Conservation (phyloP, 192 early-diverging fungal species). For the Gorgonomyces haynaldii region DNA sequence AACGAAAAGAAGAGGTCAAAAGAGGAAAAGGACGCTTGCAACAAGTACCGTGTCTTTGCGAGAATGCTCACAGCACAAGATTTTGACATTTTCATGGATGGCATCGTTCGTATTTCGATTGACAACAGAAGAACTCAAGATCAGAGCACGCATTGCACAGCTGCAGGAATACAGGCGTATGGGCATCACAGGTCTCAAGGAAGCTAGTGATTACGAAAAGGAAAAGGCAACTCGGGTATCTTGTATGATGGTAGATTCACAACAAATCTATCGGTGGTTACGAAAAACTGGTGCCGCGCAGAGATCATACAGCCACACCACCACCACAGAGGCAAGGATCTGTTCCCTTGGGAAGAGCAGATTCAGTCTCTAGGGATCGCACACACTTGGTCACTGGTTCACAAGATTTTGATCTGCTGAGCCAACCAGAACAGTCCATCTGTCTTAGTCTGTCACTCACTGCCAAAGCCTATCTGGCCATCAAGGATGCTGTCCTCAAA, state of each 20-base stretch:
- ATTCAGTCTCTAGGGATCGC: slow-evolving; percentile 24
- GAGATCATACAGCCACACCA: background rate
- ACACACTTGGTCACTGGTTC: slow-evolving; percentile 63
- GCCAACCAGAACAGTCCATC: slow-evolving; percentile 62
- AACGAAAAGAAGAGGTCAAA: slow-evolving; percentile 70
- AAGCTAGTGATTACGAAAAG: slow-evolving; percentile 59
- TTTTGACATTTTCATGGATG: slow-evolving; percentile 65
- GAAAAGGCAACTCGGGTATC: slow-evolving; percentile 27
- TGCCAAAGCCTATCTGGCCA: slow-evolving; percentile 78
- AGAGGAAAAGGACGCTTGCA: slow-evolving; percentile 79
- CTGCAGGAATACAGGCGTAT: slow-evolving; percentile 83
- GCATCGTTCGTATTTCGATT: slow-evolving; percentile 41
- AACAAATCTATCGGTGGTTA: background rate
- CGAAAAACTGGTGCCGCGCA: background rate
- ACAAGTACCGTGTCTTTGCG: slow-evolving; percentile 74
- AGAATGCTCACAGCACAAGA: slow-evolving; percentile 73
- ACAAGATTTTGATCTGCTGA: slow-evolving; percentile 81
- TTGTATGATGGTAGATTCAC: slow-evolving; percentile 2
- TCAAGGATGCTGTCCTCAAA: slow-evolving; percentile 82
- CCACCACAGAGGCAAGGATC: background rate
- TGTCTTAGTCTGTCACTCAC: slow-evolving; percentile 77
- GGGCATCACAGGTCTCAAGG: slow-evolving; percentile 65
- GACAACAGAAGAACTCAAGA: slow-evolving; percentile 55
- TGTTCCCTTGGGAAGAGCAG: too few relatives aligned
- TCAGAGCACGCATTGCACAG: slow-evolving; percentile 68